Evolutionary conservation across 225 moss, liverwort and hornwort genomes (phyloP), one percentile per base, ranked within the genome.

Genomic region (Straminergon stramineum): DNA sequence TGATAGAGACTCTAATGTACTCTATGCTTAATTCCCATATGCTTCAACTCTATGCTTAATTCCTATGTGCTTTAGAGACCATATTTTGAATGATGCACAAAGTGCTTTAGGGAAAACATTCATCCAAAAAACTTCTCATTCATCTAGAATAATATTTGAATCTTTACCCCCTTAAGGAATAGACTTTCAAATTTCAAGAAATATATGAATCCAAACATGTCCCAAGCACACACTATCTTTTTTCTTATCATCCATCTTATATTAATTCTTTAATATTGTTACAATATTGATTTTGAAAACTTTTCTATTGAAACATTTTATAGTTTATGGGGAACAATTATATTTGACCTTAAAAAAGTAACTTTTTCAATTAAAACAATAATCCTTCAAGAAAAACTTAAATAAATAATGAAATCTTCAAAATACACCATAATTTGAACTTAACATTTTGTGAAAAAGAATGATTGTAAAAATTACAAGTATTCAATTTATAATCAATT

Each of bases 241-340:
- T 73, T 43, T 71, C 43, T 43, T 62, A 48, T 48, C 73, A 43
- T 43, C 9, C 9, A 73, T 43, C 5, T 24, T 39, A 4, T 70
- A 7, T 69, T 39, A 69, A 1, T 23, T 69, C 12, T 69, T 21
- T 24, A 8, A 24, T 4, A 70, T 39, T 23, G 39, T 8, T 39
- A 39, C 4, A 39, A 23, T 70, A 70, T 70, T 6, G 3, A 21
- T 37, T 69, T 69, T 13, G 7, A n/a, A 23, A 4, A 13, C 5
- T 62, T 22, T 23, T n/a, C 1, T 13, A 22, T n/a, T n/a, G 7
- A 69, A 69, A 13, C n/a, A 22, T 13, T n/a, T n/a, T 14, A 70
- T 4, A 24, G 14, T n/a, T 13, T 4, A 70, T 3, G 0, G 3
- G 4, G 15, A 14, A 39, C 6, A 70, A 24, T 1, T 24, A 23